Conservation (phyloP, 805 yeast genomes). For the Diddensiella caesifluorescens region DNA sequence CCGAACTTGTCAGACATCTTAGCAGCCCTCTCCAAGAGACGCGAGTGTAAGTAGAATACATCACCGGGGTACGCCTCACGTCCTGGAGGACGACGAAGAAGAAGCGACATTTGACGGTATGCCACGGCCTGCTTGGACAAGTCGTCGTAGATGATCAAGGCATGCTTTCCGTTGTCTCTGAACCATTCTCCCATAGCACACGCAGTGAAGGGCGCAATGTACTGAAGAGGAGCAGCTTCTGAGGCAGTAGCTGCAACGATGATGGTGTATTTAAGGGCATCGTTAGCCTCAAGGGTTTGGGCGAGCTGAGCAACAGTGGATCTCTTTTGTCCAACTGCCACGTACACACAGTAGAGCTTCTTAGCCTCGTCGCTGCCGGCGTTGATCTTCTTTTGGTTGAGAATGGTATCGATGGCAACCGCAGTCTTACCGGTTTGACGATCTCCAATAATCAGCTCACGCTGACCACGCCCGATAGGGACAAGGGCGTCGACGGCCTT, state of each 20-base stretch:
- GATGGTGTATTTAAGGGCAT: slow-evolving; percentile 95
- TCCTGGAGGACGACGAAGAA: slow-evolving; percentile 96
- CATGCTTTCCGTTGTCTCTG: slow-evolving; percentile 99
- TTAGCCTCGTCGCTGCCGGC: slow-evolving; percentile 88
- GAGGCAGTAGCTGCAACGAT: slow-evolving; percentile 99
- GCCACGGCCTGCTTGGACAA: slow-evolving; percentile 99
- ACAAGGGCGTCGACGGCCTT: slow-evolving; percentile 98
- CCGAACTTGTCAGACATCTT: slow-evolving; percentile 88
- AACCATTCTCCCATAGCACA: slow-evolving; percentile 99
- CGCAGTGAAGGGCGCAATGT: slow-evolving; percentile 99
- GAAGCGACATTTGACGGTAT: slow-evolving; percentile 97
- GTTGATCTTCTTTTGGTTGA: slow-evolving; percentile 99
- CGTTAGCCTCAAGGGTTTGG: slow-evolving; percentile 97
- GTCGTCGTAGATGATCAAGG: slow-evolving; percentile 95
- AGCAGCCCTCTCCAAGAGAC: slow-evolving; percentile 96
- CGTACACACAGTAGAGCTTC: slow-evolving; percentile 99
- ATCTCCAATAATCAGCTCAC: slow-evolving; percentile 99
- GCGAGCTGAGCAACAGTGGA: slow-evolving; percentile 99
- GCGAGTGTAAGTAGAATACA: slow-evolving; percentile 92
- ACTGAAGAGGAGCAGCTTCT: slow-evolving; percentile 99
- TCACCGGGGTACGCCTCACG: slow-evolving; percentile 98
- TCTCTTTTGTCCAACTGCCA: slow-evolving; percentile 99
- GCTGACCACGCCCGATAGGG: slow-evolving; percentile 99
- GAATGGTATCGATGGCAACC: slow-evolving; percentile 95
- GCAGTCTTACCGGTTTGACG: slow-evolving; percentile 99